Conservation (phyloP, 2,329 filamentous ascomycete species). For the Zymoseptoria brevis region DNA sequence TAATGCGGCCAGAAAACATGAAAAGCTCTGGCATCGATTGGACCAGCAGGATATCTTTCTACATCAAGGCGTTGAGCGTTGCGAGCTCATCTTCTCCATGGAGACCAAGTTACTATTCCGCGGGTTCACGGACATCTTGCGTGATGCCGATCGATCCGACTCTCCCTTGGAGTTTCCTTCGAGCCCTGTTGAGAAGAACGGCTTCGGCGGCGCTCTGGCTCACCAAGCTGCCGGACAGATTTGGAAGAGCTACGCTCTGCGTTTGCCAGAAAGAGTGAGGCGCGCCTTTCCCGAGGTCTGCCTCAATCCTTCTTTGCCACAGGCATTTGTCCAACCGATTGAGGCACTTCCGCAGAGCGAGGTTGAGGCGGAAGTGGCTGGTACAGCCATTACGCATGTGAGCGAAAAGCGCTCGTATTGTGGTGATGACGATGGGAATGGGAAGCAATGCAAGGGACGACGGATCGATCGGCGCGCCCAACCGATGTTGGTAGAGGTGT, state of each 20-base stretch:
- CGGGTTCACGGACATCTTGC: slow-evolving; percentile 3
- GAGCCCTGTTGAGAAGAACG: background rate
- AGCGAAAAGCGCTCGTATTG: background rate
- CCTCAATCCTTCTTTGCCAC: background rate
- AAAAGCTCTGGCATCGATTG: slow-evolving; percentile 31
- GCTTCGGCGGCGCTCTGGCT: background rate
- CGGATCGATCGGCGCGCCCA: too few relatives aligned
- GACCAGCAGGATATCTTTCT: slow-evolving; percentile 6
- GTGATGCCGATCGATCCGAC: slow-evolving; percentile 1
- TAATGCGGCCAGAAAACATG: slow-evolving; percentile 17
- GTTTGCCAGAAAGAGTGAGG: slow-evolving; percentile 1
- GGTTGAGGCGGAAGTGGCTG: background rate
- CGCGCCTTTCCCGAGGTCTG: slow-evolving; percentile 9
- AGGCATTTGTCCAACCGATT: background rate
- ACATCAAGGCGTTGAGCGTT: background rate
- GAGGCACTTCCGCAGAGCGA: background rate
- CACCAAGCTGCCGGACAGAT: background rate
- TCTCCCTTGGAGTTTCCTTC: background rate
- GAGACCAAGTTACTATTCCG: slow-evolving; percentile 4
- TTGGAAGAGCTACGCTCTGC: slow-evolving; percentile 1
- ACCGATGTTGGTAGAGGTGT: too few relatives aligned
- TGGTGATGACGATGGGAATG: background rate
- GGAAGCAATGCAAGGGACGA: too few relatives aligned
- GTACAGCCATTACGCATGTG: background rate
- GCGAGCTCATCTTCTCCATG: slow-evolving; percentile 4